phyloP scores from a whole-genome alignment of 192 early-diverging fungal genomes.

The Gigaspora rosea region DNA sequence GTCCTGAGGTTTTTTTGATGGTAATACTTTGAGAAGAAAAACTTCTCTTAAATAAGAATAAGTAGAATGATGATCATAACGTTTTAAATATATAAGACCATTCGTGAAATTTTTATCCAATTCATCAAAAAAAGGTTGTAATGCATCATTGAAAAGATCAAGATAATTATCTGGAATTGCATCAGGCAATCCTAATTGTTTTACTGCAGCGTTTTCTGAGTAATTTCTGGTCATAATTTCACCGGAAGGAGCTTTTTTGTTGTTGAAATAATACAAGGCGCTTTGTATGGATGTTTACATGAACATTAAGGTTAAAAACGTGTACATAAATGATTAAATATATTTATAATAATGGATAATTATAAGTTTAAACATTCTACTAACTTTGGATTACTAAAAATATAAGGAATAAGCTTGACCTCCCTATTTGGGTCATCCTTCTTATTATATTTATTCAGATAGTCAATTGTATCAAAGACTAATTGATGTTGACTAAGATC shows the following conservation, averaged over 20 bases:
- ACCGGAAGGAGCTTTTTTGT: neutral
- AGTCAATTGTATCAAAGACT: slow-evolving; percentile 34
- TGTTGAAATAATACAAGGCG: neutral
- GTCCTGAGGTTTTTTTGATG: neutral
- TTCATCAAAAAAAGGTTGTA: neutral
- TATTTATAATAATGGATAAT: neutral
- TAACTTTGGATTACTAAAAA: neutral
- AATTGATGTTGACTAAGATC: slow-evolving; percentile 32
- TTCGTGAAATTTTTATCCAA: neutral
- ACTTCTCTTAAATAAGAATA: neutral
- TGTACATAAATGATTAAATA: too few relatives aligned
- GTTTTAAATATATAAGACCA: neutral
- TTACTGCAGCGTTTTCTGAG: neutral
- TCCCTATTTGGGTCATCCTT: slow-evolving; percentile 15
- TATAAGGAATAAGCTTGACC: slow-evolving; percentile 10
- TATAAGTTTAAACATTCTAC: slow-evolving; percentile 28
- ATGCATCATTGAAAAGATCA: neutral
- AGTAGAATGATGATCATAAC: neutral
- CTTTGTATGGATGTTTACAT: too few relatives aligned
- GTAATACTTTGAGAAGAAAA: neutral
- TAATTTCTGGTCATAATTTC: neutral
- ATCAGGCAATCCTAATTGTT: neutral
- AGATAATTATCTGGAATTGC: neutral
- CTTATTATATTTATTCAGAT: slow-evolving; percentile 30
- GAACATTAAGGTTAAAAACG: too few relatives aligned